Base-by-base conservation (phyloP, 2,329 filamentous ascomycete species). In the Chrysoporthe cubensis region DNA sequence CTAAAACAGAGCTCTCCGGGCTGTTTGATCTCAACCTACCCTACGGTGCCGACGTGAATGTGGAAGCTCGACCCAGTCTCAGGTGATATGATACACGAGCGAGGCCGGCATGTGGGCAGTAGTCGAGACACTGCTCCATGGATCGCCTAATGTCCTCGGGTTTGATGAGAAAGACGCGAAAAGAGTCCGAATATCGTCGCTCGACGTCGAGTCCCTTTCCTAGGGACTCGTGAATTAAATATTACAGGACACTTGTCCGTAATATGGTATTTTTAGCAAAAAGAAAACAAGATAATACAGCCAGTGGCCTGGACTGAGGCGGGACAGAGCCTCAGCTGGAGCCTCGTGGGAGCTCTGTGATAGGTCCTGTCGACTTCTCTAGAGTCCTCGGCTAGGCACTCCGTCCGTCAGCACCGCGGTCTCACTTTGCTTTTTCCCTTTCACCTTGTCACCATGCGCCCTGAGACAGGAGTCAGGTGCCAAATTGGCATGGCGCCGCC, bases 241-340 rank as follows among this genome's bases (percentile, higher is more conserved):
- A 11, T 26, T 61, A 42, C 44, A 50, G 43, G 44, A 16, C 43
- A 48, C 59, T 48, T 62, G 43, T 50, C 43, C 60, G 60, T 26
- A 21, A 43, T 60, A 40, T 44, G 18, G 13, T 60, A 42, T 60
- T 62, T 57, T 69, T 65, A 65, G 66, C 63, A 65, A 57, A 43
- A 62, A 64, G 52, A 43, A 46, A n/a, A 64, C 63, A 65, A 57
- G 34, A 62, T 61, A 58, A 43, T 42, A n/a, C 13, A 62, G 21
- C 26, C 34, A 21, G 50, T 42, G 42, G 43, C 21, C 21, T 56
- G 21, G 42, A 26, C 50, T 43, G 21, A 56, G 6, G n/a, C 62
- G 54, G 46, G 56, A 58, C 42, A 67, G 68, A 69, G 58, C 65
- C 65, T 69, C 68, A 67, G 68, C 65, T 67, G 65, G 58, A 60